phyloP scores from a whole-genome alignment of 192 early-diverging fungal genomes.

The Entophlyctis helioformis region DNA sequence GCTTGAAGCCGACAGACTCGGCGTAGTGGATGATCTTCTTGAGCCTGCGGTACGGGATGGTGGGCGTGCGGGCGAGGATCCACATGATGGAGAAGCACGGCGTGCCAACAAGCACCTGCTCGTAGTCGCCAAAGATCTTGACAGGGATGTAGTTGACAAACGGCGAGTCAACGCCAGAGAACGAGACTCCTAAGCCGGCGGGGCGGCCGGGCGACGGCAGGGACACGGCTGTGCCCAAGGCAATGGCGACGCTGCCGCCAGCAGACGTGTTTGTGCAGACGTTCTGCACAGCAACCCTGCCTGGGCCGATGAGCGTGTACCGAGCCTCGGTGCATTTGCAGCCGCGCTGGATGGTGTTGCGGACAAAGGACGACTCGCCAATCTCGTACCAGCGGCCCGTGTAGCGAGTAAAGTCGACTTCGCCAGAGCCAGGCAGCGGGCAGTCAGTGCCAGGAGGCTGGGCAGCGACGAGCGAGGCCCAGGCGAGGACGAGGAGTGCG shows the following conservation, averaged over 20 bases:
- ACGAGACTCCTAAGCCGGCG: not conserved
- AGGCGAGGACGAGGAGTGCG: too few species aligned
- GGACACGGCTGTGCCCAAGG: not conserved
- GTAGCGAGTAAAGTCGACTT: constrained; percentile 4
- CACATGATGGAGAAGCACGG: not conserved
- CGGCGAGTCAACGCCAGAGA: too few species aligned
- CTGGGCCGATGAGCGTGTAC: constrained; percentile 1
- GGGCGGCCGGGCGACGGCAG: not conserved
- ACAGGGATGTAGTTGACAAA: not conserved
- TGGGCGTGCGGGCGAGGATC: constrained; percentile 3
- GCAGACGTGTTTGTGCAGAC: not conserved
- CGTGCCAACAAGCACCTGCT: not conserved
- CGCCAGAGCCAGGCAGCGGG: too few species aligned
- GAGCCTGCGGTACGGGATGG: too few species aligned
- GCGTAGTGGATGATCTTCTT: too few species aligned
- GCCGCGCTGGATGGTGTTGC: constrained; percentile 3
- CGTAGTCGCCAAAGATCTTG: constrained; percentile 1
- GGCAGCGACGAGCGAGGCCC: too few species aligned
- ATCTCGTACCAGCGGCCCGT: constrained; percentile 9
- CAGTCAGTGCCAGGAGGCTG: too few species aligned
- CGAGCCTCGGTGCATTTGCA: constrained; percentile 4
- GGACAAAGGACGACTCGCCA: constrained; percentile 1
- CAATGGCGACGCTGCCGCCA: not conserved
- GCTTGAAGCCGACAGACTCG: too few species aligned
- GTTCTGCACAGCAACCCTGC: constrained; percentile 1